Percentiles rank a stretch among this genome's conserved stretches.
phyloP scores from a whole-genome alignment of 495 filamentous ascomycete genomes.

The Chlorociboria aeruginascens region DNA sequence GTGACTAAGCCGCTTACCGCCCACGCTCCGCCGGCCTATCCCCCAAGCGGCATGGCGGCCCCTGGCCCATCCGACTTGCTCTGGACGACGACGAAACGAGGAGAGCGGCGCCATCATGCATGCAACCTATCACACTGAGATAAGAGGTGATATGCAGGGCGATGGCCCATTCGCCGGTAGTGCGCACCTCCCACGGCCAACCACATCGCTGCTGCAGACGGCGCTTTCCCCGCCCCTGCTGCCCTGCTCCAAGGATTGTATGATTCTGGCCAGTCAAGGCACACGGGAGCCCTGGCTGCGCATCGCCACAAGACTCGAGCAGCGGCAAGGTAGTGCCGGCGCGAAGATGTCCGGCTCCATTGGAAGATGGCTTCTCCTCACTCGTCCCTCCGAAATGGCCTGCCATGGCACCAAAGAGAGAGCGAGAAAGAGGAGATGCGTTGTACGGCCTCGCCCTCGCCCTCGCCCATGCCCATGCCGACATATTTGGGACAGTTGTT shows the following conservation, averaged over 20 bases:
- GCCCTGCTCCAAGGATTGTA: neutral
- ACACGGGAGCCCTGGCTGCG: neutral
- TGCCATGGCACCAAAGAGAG: slow-evolving; percentile 1
- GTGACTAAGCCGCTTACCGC: too few species aligned
- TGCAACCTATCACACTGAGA: too few species aligned
- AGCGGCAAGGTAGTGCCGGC: slow-evolving; percentile 4
- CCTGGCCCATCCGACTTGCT: too few species aligned
- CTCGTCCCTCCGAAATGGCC: neutral
- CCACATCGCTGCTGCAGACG: too few species aligned
- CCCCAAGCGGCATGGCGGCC: too few species aligned
- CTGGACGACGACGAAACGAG: too few species aligned
- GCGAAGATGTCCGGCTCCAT: slow-evolving; percentile 10
- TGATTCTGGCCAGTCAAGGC: slow-evolving; percentile 3
- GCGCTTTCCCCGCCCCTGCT: neutral
- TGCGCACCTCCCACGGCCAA: neutral
- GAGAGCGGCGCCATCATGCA: too few species aligned
- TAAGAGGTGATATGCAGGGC: too few species aligned
- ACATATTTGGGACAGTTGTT: too few species aligned
- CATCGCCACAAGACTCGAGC: slow-evolving; percentile 3
- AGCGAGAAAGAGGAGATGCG: neutral
- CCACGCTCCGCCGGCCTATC: too few species aligned
- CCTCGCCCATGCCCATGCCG: neutral
- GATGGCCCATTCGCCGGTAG: too few species aligned
- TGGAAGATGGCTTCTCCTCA: slow-evolving; percentile 4
- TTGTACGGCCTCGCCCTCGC: neutral